Base-by-base conservation (phyloP, 2,329 filamentous ascomycete species). In the Thielaviopsis ethacetica region DNA sequence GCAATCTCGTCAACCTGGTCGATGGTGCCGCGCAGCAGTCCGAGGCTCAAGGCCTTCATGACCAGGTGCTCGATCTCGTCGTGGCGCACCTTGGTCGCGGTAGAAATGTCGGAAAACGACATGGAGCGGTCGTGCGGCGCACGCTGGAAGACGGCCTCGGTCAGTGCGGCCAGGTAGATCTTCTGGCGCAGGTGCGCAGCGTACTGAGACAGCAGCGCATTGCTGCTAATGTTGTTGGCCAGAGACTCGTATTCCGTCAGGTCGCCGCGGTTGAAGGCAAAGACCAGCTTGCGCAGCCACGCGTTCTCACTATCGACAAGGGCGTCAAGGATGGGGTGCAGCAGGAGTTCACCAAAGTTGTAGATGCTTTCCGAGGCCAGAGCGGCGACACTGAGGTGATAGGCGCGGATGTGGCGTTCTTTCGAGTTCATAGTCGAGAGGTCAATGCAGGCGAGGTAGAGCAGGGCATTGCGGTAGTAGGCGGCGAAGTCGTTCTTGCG, bases 261-360 rank as follows among this genome's bases (percentile, higher is more conserved):
- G 68, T 98, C 93, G 65, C 93, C 93, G 53, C 90, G 85, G 76
- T 98, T 98, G 77, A 96, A 98, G 61, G 93, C 91, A 68, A 96
- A 94, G 53, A 98, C 83, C n/a, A 98, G 83, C 51, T 96, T 88
- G 63, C 90, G 87, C 63, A 98, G 80, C 93, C 93, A 98, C 56
- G 83, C 77, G 69, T 94, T 82, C 50, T 84, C 80, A 66, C 84
- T 82, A 67, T 77, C 77, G 24, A 70, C 68, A 57, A 98, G 81
- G 21, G 86, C 85, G 68, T 95, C 88, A 63, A 98, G 84, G 68
- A 98, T 95, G 3, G 93, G 93, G 71, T 98, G 93, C 65, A 98
- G 81, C 34, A 98, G 82, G n/a, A 98, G 84, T 76, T 98, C 93
- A 71, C 93, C 93, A 66, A 98, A 98, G 77, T 98, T 98, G 82